Evolutionary conservation across 2,329 filamentous ascomycete genomes (phyloP).

Genomic region (Neopestalotiopsis sp.): DNA sequence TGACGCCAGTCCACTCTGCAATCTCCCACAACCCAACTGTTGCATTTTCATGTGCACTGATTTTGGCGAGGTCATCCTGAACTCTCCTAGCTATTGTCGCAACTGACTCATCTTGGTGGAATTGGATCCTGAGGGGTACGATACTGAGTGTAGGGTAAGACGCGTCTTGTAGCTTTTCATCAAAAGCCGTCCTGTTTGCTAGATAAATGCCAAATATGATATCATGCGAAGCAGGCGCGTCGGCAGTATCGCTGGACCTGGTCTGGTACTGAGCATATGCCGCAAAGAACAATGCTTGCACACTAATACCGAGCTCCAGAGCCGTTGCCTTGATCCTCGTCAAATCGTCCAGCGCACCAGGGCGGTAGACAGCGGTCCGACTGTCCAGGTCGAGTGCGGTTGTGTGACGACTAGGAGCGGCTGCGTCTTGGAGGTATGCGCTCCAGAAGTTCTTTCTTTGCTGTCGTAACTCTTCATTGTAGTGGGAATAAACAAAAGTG

Average conservation of each 20-base stretch:
- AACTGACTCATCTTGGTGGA: conserved; percentile 39
- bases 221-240: conserved; percentile 33
- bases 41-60: conserved; percentile 61
- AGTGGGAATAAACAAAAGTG: conserved; percentile 28
- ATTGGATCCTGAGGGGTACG: conserved; percentile 68
- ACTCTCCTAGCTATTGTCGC: conserved; percentile 61
- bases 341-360: conserved; percentile 22
- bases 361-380: conserved; percentile 24
- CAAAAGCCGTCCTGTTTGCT: conserved; percentile 70
- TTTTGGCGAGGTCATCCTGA: conserved; percentile 69
- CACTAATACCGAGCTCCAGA: conserved; percentile 59
- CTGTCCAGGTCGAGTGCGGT: neutral
- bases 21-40: conserved; percentile 74
- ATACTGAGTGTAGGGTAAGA: conserved; percentile 79
- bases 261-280: conserved; percentile 59
- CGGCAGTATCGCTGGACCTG: neutral
- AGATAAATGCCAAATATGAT: conserved; percentile 81
- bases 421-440: conserved; percentile 44
- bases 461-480: conserved; percentile 18
- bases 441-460: conserved; percentile 48
- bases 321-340: conserved; percentile 25
- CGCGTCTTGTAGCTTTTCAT: conserved; percentile 50
- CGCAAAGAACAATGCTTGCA: conserved; percentile 80
- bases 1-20: conserved; percentile 73
- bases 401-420: neutral